Percentiles rank a stretch among this genome's conserved stretches.
These are phyloP conservation scores for Karstenula rhodostoma DNA, from an alignment of 2,329 filamentous ascomycete genomes.

Conservation along the genomic window DNA sequence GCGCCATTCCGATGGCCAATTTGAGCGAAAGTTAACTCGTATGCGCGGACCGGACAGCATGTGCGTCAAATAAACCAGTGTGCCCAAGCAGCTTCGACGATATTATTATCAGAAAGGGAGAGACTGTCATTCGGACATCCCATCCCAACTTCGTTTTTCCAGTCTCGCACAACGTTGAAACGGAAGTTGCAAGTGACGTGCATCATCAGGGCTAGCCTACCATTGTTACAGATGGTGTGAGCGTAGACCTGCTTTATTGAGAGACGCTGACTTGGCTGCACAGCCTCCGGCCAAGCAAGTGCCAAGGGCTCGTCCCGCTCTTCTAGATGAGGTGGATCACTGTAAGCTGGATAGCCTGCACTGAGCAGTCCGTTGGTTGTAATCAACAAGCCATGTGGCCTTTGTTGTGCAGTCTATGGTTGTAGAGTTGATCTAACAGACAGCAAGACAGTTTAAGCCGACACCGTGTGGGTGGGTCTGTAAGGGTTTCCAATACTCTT, in stretches of 20 bases:
- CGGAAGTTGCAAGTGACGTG: neutral
- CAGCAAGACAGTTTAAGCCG: neutral
- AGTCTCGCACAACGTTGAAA: neutral
- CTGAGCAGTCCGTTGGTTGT: neutral
- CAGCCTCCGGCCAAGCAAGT: slow-evolving; percentile 14
- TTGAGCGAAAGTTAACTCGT: neutral
- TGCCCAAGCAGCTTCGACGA: too few relatives aligned
- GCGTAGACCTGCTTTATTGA: neutral
- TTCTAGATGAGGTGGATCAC: neutral
- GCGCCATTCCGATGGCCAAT: neutral
- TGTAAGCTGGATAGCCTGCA: neutral
- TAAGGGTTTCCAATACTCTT: neutral
- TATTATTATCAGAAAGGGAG: neutral
- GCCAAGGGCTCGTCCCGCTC: slow-evolving; percentile 14
- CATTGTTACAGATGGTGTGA: slow-evolving; percentile 6
- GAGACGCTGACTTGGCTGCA: neutral
- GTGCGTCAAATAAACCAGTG: neutral
- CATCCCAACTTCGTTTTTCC: neutral
- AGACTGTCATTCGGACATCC: neutral
- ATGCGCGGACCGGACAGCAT: neutral
- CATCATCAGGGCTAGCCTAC: neutral
- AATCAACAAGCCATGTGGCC: neutral
- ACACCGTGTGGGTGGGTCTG: neutral
- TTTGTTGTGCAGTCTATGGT: neutral
- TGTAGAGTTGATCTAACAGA: neutral